Evolutionary conservation across 345 rosid species (phyloP), one percentile per base, ranked within the genome.

Genomic region (Gossypium mustelinum): DNA sequence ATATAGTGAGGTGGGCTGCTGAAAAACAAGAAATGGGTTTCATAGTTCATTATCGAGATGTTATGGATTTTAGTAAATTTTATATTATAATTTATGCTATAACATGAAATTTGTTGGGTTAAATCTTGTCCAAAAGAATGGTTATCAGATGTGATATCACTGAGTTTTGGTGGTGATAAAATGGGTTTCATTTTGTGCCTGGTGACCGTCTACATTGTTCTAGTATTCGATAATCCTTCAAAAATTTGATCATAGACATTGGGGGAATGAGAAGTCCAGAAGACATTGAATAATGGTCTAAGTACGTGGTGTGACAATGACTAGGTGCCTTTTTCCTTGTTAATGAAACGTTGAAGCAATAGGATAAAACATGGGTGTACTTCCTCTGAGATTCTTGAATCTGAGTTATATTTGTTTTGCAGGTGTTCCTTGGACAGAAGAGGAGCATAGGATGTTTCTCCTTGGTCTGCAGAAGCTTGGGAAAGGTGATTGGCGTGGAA

Each of bases 401-500:
- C 73, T 62, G 20, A 17, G 29, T 70, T 50, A 39, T 67, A n/a
- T 55, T 70, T 75, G 44, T 79, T 59, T 11, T 77, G 44, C 80
- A 96, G 98, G 98, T 76, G 89, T 89, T 72, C 99, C 99, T 9
- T 96, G 99, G 99, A 96, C 99, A 3, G 99, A 92, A 82, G 98
- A 96, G 57, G 99, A 96, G 73, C 99, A 96, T 77, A 94, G 97
- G 78, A 84, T 93, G 90, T 96, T 96, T 79, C 85, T 96, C 75
- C 78, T 96, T 73, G 98, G 99, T 72, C 85, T 96, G 56, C 97
- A 93, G 77, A 96, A 90, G 89, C 86, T 96, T 3, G 98, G 99
- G 12, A 96, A 96, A 89, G 99, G 99, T 55, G 99, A 96, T 79
- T 96, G 99, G 99, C 86, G 99, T 79, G 99, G 99, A 60, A 96